Percentiles rank a stretch among this genome's conserved stretches.
Conservation (phyloP, 2,329 filamentous ascomycete genomes). For the Fusarium sp. region DNA sequence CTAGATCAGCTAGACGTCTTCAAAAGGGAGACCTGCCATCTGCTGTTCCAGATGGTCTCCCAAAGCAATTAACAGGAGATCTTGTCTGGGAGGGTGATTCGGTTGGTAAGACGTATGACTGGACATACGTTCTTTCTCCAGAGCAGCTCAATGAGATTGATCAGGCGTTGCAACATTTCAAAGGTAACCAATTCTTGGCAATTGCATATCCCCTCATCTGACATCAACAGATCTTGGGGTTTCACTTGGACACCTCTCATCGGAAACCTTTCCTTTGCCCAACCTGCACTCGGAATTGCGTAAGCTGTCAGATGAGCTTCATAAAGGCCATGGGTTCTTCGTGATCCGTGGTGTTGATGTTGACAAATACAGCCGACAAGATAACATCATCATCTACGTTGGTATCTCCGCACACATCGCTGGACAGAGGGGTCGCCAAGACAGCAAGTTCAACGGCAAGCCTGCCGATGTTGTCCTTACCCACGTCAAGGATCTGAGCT, state of each 20-base stretch:
- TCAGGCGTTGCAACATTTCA: conserved; percentile 24
- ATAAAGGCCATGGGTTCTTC: conserved; percentile 72
- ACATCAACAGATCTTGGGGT: conserved; percentile 12
- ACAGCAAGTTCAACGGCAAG: conserved; percentile 61
- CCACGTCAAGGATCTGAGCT: conserved; percentile 72
- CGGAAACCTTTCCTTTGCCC: conserved; percentile 70
- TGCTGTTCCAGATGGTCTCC: conserved; percentile 23
- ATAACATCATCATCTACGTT: conserved; percentile 72
- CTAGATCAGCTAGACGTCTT: background rate
- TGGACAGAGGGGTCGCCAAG: conserved; percentile 66
- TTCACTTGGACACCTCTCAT: conserved; percentile 54
- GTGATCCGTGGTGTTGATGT: conserved; percentile 72
- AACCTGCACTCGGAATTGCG: conserved; percentile 66
- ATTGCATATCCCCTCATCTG: background rate
- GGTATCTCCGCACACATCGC: conserved; percentile 73
- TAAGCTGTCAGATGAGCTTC: conserved; percentile 67
- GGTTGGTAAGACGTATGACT: conserved; percentile 23
- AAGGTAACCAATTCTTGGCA: background rate
- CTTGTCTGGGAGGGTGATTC: conserved; percentile 37
- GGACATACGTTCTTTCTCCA: conserved; percentile 17
- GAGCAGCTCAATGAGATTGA: conserved; percentile 28
- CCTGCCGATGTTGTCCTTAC: conserved; percentile 64
- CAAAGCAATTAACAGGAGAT: conserved; percentile 13
- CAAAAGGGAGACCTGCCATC: conserved; percentile 5
- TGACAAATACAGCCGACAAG: conserved; percentile 66